Conservation (phyloP, 768 basidiomycete genomes). For the Naganishia friedmannii region DNA sequence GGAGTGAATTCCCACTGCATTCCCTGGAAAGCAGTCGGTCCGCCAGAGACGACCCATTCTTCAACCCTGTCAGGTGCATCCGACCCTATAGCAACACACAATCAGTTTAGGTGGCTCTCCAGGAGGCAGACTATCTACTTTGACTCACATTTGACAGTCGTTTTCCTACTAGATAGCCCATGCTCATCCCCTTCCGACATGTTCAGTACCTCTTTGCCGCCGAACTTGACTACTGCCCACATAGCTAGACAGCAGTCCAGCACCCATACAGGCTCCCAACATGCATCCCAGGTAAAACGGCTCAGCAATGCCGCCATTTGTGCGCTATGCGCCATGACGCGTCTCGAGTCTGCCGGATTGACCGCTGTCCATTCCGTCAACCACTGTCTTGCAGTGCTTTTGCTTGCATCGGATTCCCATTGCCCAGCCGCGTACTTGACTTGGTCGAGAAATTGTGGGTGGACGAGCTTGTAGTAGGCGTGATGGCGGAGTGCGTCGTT, state of each 20-base stretch:
- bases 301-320: conserved; percentile 40
- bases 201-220: conserved; percentile 9
- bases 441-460: conserved; percentile 40
- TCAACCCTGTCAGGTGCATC: conserved; percentile 36
- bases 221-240: conserved; percentile 44
- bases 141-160: conserved; percentile 40
- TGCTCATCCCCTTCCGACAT: background rate
- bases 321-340: conserved; percentile 30
- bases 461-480: conserved; percentile 37
- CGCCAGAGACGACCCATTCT: conserved; percentile 40
- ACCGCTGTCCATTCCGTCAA: conserved; percentile 35
- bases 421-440: conserved; percentile 39
- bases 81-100: conserved; percentile 35
- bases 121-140: background rate
- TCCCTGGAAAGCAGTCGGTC: conserved; percentile 40
- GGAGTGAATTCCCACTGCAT: conserved; percentile 37
- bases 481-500: conserved; percentile 44
- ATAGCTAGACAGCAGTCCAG: conserved; percentile 43
- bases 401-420: conserved; percentile 41
- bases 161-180: background rate
- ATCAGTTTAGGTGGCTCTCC: background rate
- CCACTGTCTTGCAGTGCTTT: conserved; percentile 36
- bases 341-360: background rate
- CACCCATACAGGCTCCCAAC: conserved; percentile 42
- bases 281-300: conserved; percentile 40